Evolutionary conservation across 495 filamentous ascomycete species (phyloP), one percentile per base, ranked within the genome.

Genomic region (Podospora didyma): DNA sequence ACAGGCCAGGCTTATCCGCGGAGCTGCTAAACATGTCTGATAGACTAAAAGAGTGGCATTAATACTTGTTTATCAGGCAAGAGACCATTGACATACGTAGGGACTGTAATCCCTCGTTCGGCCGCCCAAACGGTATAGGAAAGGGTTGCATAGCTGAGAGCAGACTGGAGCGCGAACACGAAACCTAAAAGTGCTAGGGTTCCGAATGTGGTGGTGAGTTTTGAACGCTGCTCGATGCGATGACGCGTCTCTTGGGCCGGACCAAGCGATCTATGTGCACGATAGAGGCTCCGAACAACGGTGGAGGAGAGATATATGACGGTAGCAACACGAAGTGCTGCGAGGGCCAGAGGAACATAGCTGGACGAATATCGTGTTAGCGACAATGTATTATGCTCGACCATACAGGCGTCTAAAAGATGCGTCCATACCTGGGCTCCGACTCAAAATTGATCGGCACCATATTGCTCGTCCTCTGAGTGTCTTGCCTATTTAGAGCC

Each of bases 91-190:
- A n/a, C n/a, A n/a, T n/a, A n/a, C n/a, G n/a, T 64, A 45, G 72
- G 73, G n/a, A 72, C 53, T 7, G 73, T 62, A 23, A 79, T 58
- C 6, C 71, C 76, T 50, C 76, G 68, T 47, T 79, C 68, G 41
- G 69, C 63, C 4, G 78, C 78, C 79, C 79, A 82, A 16, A 69
- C 69, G 46, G 68, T 62, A 62, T 81, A 82, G 1, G 78, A 81
- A 21, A 80, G 47, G 2, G 56, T 61, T 24, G 58, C 60, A 41
- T 75, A 77, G 14, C 57, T 54, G 19, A 72, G 35, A 2, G 60
- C 62, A 17, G 73, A 77, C 21, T 70, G 72, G 10, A 66, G 50
- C 4, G 76, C 73, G 11, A 72, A 52, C 4, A 54, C 61, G 7
- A 81, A 59, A 20, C 75, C 68, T 0, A 72, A 35, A 2, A 64